Base-by-base conservation (phyloP, 192 early-diverging fungal species). In the Dimargaris xerosporica region DNA sequence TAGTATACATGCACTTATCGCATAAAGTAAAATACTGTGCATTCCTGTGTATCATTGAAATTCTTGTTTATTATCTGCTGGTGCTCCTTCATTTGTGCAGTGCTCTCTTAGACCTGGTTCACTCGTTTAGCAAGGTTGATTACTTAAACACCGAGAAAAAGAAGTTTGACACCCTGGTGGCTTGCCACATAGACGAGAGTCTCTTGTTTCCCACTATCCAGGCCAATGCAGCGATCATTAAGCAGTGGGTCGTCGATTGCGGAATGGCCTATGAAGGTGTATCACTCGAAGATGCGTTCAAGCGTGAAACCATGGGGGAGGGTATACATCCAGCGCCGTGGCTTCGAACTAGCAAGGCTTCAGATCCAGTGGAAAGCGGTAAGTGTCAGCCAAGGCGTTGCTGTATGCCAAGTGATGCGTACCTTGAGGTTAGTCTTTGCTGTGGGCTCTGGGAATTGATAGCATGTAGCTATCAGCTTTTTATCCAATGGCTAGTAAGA, bases 161-260 rank as follows among this genome's bases (percentile, higher is more conserved):
- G 25, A 68, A 76, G 17, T 88, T 88, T 66, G 67, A 73, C 3
- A 73, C 75, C 19, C 66, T 89, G 23, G 68, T 81, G 17, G 79
- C 88, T 7, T 93, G 90, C 44, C 85, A 91, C 53, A 74, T 96
- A 56, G 90, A 96, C 65, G 83, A 89, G 60, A 77, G 79, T 10
- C 61, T 77, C 34, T 48, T 87, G 16, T 75, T 86, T 70, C 58
- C 73, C 41, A 44, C 69, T 54, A 23, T 29, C 1, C 30, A 28
- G 6, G 10, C 17, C 21, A n/a, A 56, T 34, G 19, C 54, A 10
- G 25, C 12, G 21, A 28, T 4, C 42, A 41, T 43, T 60, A 13
- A 21, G 5, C 41, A n/a, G 42, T 21, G n/a, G 21, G 30, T 60
- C 16, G 11, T 19, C 1, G 52, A 25, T 53, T 21, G 12, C 17